Evolutionary conservation across 2,329 filamentous ascomycete genomes (phyloP).

Genomic region (Pseudophaeomoniella oleicola): DNA sequence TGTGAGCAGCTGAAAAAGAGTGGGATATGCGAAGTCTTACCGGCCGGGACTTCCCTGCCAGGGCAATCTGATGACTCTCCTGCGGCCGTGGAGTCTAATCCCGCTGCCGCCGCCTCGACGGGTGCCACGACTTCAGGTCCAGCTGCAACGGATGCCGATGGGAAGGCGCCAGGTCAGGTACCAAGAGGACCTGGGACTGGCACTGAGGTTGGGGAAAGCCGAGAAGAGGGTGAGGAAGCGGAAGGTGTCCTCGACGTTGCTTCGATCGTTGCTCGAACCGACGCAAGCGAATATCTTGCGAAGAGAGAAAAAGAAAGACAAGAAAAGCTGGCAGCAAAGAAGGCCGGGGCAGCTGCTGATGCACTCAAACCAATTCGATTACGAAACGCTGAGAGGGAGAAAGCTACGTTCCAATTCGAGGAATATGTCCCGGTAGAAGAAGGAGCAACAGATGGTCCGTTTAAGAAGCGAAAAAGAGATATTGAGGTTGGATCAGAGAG

Average conservation of each 20-base stretch:
- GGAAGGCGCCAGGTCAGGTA: slow-evolving; percentile 24
- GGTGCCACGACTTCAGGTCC: slow-evolving; percentile 33
- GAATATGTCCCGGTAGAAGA: slow-evolving; percentile 41
- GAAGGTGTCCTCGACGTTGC: slow-evolving; percentile 52
- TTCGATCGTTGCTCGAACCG: slow-evolving; percentile 48
- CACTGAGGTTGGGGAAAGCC: slow-evolving; percentile 37
- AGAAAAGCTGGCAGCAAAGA: slow-evolving; percentile 39
- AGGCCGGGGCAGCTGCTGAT: slow-evolving; percentile 29
- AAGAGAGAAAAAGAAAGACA: slow-evolving; percentile 50
- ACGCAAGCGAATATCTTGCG: slow-evolving; percentile 47
- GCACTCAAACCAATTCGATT: slow-evolving; percentile 35
- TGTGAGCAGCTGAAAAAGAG: slow-evolving; percentile 52
- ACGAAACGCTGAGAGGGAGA: slow-evolving; percentile 44
- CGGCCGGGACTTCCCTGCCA: slow-evolving; percentile 38
- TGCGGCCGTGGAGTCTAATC: slow-evolving; percentile 30
- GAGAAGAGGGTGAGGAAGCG: slow-evolving; percentile 33
- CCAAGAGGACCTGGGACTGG: slow-evolving; percentile 39
- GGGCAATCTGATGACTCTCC: slow-evolving; percentile 21
- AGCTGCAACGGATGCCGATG: slow-evolving; percentile 20
- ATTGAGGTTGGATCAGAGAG: slow-evolving; percentile 49
- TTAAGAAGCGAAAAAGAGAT: slow-evolving; percentile 33
- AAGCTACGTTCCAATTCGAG: slow-evolving; percentile 46
- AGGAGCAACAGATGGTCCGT: slow-evolving; percentile 33
- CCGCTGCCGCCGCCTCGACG: slow-evolving; percentile 41
- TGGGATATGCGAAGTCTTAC: slow-evolving; percentile 47